Percentiles rank a stretch among this genome's conserved stretches.
Conservation (phyloP, 2,329 filamentous ascomycete genomes). For the Epichloe festucae region DNA sequence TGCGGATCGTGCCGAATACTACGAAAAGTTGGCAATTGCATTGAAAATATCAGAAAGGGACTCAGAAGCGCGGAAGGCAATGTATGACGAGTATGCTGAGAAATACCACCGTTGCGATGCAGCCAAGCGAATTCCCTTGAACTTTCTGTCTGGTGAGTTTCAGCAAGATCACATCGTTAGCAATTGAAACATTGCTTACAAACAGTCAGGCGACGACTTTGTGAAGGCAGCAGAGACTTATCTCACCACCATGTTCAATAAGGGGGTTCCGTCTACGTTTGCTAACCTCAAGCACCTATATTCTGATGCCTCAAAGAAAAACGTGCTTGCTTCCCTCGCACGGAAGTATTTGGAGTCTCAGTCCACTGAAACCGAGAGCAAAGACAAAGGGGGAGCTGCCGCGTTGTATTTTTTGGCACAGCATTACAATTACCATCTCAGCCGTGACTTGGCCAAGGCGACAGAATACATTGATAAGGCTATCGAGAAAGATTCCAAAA, state of each 20-base stretch:
- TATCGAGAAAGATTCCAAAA: conserved; percentile 64
- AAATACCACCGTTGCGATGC: conserved; percentile 78
- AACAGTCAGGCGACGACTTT: conserved; percentile 59
- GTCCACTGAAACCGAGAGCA: conserved; percentile 33
- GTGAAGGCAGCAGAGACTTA: conserved; percentile 65
- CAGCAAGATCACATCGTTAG: background rate
- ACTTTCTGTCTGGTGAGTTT: conserved; percentile 62
- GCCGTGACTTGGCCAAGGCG: conserved; percentile 72
- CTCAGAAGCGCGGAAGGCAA: conserved; percentile 48
- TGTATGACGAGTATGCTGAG: conserved; percentile 66
- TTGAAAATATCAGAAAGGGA: conserved; percentile 50
- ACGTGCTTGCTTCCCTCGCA: conserved; percentile 61
- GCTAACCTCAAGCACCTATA: conserved; percentile 94
- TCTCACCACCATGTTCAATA: conserved; percentile 71
- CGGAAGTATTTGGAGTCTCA: conserved; percentile 60
- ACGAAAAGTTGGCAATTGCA: conserved; percentile 59
- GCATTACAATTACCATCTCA: conserved; percentile 88
- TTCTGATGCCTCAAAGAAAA: conserved; percentile 61
- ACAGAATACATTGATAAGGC: conserved; percentile 72
- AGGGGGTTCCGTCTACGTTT: conserved; percentile 91
- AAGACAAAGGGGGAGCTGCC: conserved; percentile 55
- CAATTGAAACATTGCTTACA: conserved; percentile 9
- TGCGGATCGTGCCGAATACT: conserved; percentile 76
- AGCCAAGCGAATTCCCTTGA: conserved; percentile 71
- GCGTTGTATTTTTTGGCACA: conserved; percentile 91